phyloP scores from a whole-genome alignment of 305 asterid genomes.

The Fraxinus albicans region DNA sequence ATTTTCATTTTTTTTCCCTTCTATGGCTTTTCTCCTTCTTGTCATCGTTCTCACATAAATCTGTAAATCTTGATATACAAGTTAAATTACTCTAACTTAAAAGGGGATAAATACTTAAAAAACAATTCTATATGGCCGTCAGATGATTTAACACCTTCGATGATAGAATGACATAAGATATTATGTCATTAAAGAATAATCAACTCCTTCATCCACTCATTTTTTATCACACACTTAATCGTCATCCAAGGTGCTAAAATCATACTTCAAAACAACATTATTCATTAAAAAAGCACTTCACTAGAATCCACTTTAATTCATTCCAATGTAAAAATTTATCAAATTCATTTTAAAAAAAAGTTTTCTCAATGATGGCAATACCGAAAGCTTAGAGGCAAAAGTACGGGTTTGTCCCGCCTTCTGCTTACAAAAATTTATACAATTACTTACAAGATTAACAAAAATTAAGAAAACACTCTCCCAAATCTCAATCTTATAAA shows the following conservation, averaged over 20 bases:
- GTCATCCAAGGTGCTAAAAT: neutral
- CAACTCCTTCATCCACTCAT: neutral
- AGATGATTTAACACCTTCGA: neutral
- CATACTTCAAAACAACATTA: neutral
- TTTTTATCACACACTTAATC: neutral
- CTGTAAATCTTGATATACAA: too few species aligned
- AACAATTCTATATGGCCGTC: neutral
- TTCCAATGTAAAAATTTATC: neutral
- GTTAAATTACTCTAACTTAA: neutral
- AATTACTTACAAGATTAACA: conserved; percentile 5
- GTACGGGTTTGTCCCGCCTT: conserved; percentile 43
- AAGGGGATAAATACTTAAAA: neutral
- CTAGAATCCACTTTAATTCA: neutral
- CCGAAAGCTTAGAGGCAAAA: neutral
- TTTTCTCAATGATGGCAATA: neutral
- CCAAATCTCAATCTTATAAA: conserved; percentile 42
- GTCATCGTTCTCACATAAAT: neutral
- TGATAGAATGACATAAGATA: too few species aligned
- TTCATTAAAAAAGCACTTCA: neutral
- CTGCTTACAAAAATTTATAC: neutral
- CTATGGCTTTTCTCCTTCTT: neutral
- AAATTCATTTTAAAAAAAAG: neutral
- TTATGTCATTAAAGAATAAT: neutral
- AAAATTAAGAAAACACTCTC: neutral
- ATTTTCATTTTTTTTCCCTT: neutral